Conservation (phyloP, 2,329 filamentous ascomycete genomes). For the Zarea fungicola region DNA sequence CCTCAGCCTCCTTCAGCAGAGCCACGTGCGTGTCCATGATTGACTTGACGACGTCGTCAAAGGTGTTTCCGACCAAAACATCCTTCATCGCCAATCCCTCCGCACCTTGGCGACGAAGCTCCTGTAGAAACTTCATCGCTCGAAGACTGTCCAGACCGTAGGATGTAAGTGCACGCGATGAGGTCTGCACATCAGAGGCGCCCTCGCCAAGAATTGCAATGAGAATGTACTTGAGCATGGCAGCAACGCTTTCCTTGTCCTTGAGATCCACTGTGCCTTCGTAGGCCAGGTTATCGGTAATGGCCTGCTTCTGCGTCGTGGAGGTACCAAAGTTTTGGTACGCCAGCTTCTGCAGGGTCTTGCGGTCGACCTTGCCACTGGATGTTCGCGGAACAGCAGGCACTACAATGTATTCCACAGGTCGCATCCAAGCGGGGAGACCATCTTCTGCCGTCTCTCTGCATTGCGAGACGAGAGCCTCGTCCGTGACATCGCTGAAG, state of each 20-base stretch:
- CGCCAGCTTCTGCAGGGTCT: slow-evolving; percentile 5
- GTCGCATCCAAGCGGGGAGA: slow-evolving; percentile 13
- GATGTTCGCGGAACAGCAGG: slow-evolving; percentile 9
- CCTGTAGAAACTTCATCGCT: slow-evolving; percentile 11
- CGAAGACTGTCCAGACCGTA: slow-evolving; percentile 10
- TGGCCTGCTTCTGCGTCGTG: slow-evolving; percentile 10
- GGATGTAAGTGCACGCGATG: slow-evolving; percentile 2
- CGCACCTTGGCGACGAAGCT: slow-evolving; percentile 7
- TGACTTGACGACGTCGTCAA: slow-evolving; percentile 3
- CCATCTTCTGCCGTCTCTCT: slow-evolving; percentile 4
- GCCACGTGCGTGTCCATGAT: neutral
- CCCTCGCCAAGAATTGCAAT: slow-evolving; percentile 4
- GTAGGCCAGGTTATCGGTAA: slow-evolving; percentile 1
- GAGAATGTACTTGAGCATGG: slow-evolving; percentile 7
- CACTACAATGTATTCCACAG: slow-evolving; percentile 8
- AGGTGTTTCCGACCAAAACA: slow-evolving; percentile 7
- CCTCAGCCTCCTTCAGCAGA: slow-evolving; percentile 5
- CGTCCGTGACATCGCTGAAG: neutral
- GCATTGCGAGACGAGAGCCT: slow-evolving; percentile 3
- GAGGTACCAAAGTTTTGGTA: slow-evolving; percentile 9
- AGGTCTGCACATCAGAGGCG: neutral
- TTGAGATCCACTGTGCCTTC: slow-evolving; percentile 1
- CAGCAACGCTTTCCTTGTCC: neutral
- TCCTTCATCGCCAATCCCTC: slow-evolving; percentile 11
- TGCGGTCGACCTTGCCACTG: slow-evolving; percentile 12